Evolutionary conservation across 306 rosid species (phyloP).

Genomic region (Castanea crenata): DNA sequence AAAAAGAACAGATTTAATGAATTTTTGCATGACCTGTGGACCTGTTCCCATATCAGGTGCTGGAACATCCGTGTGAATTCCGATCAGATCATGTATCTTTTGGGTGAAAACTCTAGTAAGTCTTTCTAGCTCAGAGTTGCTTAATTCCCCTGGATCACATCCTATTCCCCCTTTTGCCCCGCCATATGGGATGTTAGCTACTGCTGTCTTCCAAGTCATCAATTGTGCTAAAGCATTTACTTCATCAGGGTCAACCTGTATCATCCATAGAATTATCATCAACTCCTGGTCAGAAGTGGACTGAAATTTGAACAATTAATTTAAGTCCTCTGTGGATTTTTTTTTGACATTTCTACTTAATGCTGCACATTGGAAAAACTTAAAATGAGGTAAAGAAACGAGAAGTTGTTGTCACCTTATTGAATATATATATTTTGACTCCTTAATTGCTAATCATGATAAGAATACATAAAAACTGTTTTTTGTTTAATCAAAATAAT

Average conservation of each 20-base stretch:
- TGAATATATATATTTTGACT: no score
- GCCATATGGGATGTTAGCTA: constrained; percentile 91
- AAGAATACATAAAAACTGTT: no score
- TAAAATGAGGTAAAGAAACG: no score
- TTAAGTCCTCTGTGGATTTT: no score
- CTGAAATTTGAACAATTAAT: background rate
- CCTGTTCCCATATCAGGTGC: constrained; percentile 99
- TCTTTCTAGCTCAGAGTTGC: constrained; percentile 75
- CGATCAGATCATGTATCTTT: constrained; percentile 87
- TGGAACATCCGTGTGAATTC: constrained; percentile 84
- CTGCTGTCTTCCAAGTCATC: constrained; percentile 99
- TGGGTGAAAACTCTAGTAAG: constrained; percentile 95
- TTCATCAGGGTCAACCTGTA: constrained; percentile 96
- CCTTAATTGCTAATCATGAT: no score
- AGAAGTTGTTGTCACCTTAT: no score
- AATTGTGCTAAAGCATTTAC: constrained; percentile 96
- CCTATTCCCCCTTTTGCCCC: constrained; percentile 99
- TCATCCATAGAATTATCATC: constrained; percentile 9
- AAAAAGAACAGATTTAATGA: background rate
- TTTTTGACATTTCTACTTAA: no score
- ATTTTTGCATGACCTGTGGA: constrained; percentile 63
- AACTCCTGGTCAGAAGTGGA: background rate
- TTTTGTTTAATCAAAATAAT: background rate
- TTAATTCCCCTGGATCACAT: constrained; percentile 67
- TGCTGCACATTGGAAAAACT: no score